phyloP scores from a whole-genome alignment of 2,329 filamentous ascomycete genomes.

The Penicillium olsonii region DNA sequence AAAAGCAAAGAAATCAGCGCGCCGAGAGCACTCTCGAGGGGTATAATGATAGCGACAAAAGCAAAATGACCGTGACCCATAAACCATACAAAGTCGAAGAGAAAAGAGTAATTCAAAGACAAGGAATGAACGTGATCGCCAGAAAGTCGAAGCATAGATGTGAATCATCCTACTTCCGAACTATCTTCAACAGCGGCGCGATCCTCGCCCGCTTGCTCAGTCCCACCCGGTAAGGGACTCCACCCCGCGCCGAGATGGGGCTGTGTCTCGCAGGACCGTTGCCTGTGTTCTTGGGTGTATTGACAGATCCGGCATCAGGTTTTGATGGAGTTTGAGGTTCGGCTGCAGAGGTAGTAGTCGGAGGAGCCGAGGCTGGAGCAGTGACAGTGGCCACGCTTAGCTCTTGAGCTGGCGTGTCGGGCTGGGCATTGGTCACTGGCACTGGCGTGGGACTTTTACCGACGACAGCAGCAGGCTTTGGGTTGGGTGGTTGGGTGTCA shows the following conservation, averaged over 20 bases:
- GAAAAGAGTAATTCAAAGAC: not conserved
- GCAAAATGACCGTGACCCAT: not conserved
- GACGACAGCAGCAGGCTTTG: not conserved
- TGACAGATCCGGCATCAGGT: not conserved
- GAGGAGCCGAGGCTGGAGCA: not conserved
- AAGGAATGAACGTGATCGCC: not conserved
- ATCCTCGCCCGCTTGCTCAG: conserved; percentile 52
- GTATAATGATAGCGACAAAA: conserved; percentile 18
- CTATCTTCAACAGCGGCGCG: conserved; percentile 49
- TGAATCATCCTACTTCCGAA: conserved; percentile 37
- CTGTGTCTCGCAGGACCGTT: conserved; percentile 43
- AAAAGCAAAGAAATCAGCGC: not conserved
- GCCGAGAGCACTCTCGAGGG: conserved; percentile 12
- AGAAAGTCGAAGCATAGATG: no score
- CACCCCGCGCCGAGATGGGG: conserved; percentile 41
- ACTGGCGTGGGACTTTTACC: conserved; percentile 1
- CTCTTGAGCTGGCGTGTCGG: not conserved
- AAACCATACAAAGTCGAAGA: not conserved
- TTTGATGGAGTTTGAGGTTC: conserved; percentile 11
- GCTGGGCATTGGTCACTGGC: not conserved
- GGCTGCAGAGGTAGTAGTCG: not conserved
- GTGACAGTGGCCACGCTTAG: conserved; percentile 1
- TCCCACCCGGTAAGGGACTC: conserved; percentile 49
- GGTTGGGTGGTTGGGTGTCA: not conserved
- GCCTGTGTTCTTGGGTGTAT: not conserved